Conservation (phyloP, 202 grass and related monocot genomes). For the Zizania palustris region DNA sequence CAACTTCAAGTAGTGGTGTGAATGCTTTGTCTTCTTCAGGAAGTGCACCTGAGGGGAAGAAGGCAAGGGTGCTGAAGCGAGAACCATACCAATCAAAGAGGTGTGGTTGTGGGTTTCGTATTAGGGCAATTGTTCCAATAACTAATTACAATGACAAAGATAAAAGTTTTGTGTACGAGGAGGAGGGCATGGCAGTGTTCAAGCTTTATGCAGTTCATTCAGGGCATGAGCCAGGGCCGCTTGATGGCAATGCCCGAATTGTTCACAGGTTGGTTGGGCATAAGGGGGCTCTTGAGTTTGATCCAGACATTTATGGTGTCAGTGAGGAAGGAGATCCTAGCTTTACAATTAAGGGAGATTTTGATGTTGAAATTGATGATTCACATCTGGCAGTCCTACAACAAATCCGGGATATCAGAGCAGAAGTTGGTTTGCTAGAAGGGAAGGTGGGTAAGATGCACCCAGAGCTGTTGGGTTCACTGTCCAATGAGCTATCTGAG, state of each 20-base stretch:
- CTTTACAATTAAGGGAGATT: constrained; percentile 54
- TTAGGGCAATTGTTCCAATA: constrained; percentile 95
- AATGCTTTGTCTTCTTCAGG: constrained; percentile 43
- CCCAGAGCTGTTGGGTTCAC: constrained; percentile 55
- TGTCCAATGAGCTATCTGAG: constrained; percentile 72
- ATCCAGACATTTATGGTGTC: constrained; percentile 76
- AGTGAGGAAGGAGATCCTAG: constrained; percentile 65
- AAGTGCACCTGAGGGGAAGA: constrained; percentile 61
- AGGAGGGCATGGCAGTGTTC: constrained; percentile 93
- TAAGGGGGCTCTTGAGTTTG: constrained; percentile 81
- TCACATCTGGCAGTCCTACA: constrained; percentile 67
- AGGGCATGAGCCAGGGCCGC: constrained; percentile 89
- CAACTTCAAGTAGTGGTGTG: constrained; percentile 57
- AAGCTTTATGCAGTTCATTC: constrained; percentile 94
- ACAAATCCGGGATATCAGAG: constrained; percentile 69
- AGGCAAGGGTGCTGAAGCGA: constrained; percentile 72
- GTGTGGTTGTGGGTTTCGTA: constrained; percentile 95
- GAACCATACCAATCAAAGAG: constrained; percentile 98
- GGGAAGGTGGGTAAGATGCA: constrained; percentile 76
- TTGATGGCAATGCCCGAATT: constrained; percentile 96
- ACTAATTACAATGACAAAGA: constrained; percentile 97
- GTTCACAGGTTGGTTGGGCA: constrained; percentile 91
- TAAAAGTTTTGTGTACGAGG: constrained; percentile 94
- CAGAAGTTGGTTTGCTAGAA: constrained; percentile 65
- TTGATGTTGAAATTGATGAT: constrained; percentile 56